These are phyloP conservation scores for Kandelia obovata DNA, from an alignment of 345 rosid species.

Conservation along the genomic window DNA sequence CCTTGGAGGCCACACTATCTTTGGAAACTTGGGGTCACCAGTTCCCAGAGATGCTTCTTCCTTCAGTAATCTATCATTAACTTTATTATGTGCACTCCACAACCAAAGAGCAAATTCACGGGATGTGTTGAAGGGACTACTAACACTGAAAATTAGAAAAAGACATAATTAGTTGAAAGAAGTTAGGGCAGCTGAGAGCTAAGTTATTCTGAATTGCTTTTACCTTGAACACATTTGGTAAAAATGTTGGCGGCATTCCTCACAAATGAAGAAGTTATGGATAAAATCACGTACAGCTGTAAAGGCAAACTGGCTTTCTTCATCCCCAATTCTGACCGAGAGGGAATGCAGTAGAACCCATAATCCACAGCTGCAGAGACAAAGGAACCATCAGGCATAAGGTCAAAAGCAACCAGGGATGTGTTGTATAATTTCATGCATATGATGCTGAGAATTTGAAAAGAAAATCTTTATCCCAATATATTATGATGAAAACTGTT, in stretches of 20 bases:
- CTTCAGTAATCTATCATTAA: slow-evolving; percentile 72
- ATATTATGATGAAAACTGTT: neutral
- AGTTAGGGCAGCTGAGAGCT: neutral
- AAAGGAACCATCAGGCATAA: neutral
- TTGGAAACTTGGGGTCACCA: slow-evolving; percentile 87
- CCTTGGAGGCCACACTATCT: slow-evolving; percentile 85
- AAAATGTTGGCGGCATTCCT: slow-evolving; percentile 95
- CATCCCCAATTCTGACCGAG: slow-evolving; percentile 79
- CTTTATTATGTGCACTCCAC: slow-evolving; percentile 88
- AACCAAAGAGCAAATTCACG: slow-evolving; percentile 85
- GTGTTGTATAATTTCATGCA: neutral
- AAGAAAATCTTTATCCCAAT: neutral
- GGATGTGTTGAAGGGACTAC: slow-evolving; percentile 58
- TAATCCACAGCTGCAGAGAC: slow-evolving; percentile 76
- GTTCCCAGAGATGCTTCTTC: slow-evolving; percentile 76
- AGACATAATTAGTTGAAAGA: slow-evolving; percentile 17
- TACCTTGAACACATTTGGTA: slow-evolving; percentile 88
- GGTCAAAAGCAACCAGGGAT: neutral
- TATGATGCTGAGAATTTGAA: neutral
- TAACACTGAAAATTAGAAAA: slow-evolving; percentile 48
- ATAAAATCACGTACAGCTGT: slow-evolving; percentile 75
- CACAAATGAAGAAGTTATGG: slow-evolving; percentile 83
- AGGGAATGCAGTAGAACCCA: slow-evolving; percentile 97
- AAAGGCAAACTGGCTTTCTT: slow-evolving; percentile 85
- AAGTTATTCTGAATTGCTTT: slow-evolving; percentile 11